A percentile compares a stretch with the other conserved stretches of the same genome.
Conservation (phyloP, 2,329 filamentous ascomycete genomes). For the Paramyrothecium sp. region DNA sequence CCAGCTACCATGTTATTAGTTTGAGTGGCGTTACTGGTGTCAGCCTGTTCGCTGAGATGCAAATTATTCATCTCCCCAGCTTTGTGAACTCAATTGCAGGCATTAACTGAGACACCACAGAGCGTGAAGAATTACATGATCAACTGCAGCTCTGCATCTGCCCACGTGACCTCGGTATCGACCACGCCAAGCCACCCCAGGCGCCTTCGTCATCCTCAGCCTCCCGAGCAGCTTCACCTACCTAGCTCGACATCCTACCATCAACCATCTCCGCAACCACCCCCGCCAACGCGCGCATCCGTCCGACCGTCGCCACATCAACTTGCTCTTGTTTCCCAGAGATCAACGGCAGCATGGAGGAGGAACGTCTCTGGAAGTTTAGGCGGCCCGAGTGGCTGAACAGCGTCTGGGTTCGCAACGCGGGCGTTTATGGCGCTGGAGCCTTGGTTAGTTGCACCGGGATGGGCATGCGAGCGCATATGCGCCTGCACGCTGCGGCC, state of each 20-base stretch:
- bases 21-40: too few species aligned
- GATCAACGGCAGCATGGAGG: constrained; percentile 44
- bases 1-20: too few species aligned
- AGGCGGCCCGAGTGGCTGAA: constrained; percentile 65
- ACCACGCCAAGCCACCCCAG: constrained; percentile 13
- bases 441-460: constrained; percentile 49
- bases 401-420: constrained; percentile 61
- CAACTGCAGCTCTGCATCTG: too few species aligned
- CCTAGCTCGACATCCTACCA: constrained; percentile 7
- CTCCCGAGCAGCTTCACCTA: constrained; percentile 9
- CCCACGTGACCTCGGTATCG: constrained; percentile 9
- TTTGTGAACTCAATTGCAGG: too few species aligned
- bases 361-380: constrained; percentile 68
- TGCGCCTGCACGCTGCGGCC: not conserved
- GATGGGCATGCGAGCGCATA: not conserved
- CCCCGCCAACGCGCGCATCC: not conserved
- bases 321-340: not conserved
- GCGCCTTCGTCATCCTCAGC: constrained; percentile 22
- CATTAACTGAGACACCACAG: too few species aligned
- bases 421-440: constrained; percentile 62
- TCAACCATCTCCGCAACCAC: constrained; percentile 11
- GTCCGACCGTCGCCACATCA: not conserved
- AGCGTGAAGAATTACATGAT: too few species aligned
- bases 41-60: too few species aligned
- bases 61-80: too few species aligned